Conservation (phyloP, 2,329 filamentous ascomycete genomes). For the Aspergillus versicolor region DNA sequence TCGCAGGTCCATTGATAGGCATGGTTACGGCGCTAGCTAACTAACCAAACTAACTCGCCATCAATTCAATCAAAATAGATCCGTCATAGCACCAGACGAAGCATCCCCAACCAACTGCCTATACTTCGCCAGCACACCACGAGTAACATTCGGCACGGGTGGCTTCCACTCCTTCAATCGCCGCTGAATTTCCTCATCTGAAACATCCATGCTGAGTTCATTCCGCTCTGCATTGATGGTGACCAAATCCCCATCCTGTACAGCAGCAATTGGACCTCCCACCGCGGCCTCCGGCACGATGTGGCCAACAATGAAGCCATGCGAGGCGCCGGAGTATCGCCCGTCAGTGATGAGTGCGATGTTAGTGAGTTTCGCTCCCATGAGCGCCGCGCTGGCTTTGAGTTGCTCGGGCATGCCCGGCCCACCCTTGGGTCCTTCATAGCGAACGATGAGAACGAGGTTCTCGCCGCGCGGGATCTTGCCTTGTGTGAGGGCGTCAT, state of each 20-base stretch:
- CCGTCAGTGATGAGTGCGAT: slow-evolving; percentile 92
- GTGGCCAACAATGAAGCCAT: slow-evolving; percentile 93
- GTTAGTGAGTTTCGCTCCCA: slow-evolving; percentile 85
- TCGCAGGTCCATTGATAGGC: too few species aligned
- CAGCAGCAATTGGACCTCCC: slow-evolving; percentile 83
- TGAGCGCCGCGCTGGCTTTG: slow-evolving; percentile 82
- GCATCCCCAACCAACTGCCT: slow-evolving; percentile 84
- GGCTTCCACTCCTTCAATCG: slow-evolving; percentile 67
- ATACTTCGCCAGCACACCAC: slow-evolving; percentile 89
- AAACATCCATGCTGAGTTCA: slow-evolving; percentile 67
- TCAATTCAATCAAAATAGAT: slow-evolving; percentile 58
- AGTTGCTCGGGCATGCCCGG: slow-evolving; percentile 97
- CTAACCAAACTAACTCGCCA: background rate
- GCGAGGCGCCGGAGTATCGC: slow-evolving; percentile 80
- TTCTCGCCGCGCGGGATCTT: slow-evolving; percentile 74
- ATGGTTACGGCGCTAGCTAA: background rate
- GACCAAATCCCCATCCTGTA: slow-evolving; percentile 75
- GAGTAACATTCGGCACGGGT: slow-evolving; percentile 70
- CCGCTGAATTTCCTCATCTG: slow-evolving; percentile 66
- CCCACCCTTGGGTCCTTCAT: slow-evolving; percentile 89
- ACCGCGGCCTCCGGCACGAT: slow-evolving; percentile 87
- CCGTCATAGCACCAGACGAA: slow-evolving; percentile 86
- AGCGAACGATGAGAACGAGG: slow-evolving; percentile 84
- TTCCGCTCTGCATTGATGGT: slow-evolving; percentile 85
- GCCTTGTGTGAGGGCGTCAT: slow-evolving; percentile 70